These are phyloP conservation scores for Cucumis sativus DNA, from an alignment of 306 rosid species.

Conservation along the genomic window DNA sequence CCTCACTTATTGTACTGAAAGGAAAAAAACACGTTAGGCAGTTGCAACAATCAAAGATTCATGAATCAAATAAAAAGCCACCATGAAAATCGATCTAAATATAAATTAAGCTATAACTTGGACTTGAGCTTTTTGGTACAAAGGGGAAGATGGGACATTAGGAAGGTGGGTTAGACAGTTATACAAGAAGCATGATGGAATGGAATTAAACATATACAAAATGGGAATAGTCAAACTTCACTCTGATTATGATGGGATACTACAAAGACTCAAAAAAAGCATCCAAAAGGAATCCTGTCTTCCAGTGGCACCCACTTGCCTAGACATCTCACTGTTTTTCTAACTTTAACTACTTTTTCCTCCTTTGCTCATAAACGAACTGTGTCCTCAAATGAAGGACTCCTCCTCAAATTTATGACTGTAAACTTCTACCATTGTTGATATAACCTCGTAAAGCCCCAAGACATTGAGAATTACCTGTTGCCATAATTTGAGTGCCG, in stretches of 20 bases:
- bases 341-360: not conserved
- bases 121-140: not conserved
- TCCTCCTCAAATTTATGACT: not conserved
- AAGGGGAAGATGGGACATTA: not conserved
- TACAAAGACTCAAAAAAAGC: conserved; percentile 7
- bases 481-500: not conserved
- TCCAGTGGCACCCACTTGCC: not conserved
- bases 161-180: not conserved
- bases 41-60: not conserved
- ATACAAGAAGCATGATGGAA: conserved; percentile 2
- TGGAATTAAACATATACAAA: conserved; percentile 3
- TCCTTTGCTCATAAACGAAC: not conserved
- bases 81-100: not conserved
- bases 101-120: not conserved
- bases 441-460: not conserved
- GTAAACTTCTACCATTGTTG: not conserved
- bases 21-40: not conserved
- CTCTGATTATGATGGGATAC: conserved; percentile 22
- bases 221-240: conserved; percentile 46
- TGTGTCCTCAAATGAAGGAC: not conserved
- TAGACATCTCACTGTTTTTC: not conserved
- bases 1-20: no score
- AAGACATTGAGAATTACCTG: not conserved
- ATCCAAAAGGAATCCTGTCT: conserved; percentile 6
- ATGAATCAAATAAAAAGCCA: not conserved